Base-by-base conservation (phyloP, 768 basidiomycete genomes). In the Boletus rubropictus region DNA sequence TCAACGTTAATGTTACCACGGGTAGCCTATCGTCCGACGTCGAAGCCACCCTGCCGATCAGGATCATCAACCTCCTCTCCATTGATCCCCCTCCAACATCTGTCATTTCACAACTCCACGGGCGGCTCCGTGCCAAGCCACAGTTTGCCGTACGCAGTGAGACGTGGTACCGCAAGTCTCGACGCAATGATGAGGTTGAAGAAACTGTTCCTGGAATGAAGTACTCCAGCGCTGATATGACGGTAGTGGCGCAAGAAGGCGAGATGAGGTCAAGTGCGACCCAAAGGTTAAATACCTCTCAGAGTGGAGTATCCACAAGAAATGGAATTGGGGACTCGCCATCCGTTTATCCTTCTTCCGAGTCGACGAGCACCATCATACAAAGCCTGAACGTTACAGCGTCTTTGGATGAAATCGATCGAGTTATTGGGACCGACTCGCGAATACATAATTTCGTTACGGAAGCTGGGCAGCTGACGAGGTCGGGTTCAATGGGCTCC, bases 51-150 rank as follows among this genome's bases (percentile, higher is more conserved):
- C 63, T 93, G 8, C 92, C 92, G 0, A 69, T 92, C 53, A 74
- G 76, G 15, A 79, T 94, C 56, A 73, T 92, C 69, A 92, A 85
- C 61, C 88, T 89, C 67, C 66, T 92, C 24, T 93, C 91, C 11
- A 72, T 96, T 52, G 89, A 94, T 62, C 88, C 89, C 18, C 85
- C 84, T 11, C 82, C 83, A 31, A 69, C 62, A 34, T 59, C 54
- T 31, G 55, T 63, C 33, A 46, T 63, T n/a, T 56, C 56, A 32
- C 57, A 56, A 10, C 31, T 53, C 29, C 51, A 55, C 7, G 53
- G 42, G 12, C 50, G 52, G 15, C 55, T 62, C 6, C 55, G 49
- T 11, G 51, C 48, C 20, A 65, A 60, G 45, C 60, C 63, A 2
- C 58, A 60, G 29, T 44, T 55, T 3, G 52, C 51, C n/a, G n/a